Evolutionary conservation across 2,329 filamentous ascomycete species (phyloP).

Genomic region (Aspergillus sp.): DNA sequence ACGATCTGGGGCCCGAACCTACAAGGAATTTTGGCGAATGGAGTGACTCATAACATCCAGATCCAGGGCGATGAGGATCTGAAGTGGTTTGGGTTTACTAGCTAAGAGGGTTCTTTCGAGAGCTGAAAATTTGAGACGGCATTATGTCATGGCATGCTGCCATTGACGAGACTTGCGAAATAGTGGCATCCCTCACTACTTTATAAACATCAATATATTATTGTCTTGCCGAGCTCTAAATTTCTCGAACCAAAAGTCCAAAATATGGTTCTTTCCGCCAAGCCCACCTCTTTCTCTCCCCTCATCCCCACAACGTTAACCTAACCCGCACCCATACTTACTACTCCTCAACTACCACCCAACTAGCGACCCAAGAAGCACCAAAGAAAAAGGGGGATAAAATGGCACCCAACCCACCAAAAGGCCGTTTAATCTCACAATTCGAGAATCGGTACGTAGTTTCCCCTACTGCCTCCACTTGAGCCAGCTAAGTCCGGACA

Average conservation of each 20-base stretch:
- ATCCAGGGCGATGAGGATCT: slow-evolving; percentile 24
- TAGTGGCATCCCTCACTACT: no score
- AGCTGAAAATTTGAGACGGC: no score
- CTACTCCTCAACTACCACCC: background rate
- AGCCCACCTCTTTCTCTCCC: no score
- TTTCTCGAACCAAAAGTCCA: no score
- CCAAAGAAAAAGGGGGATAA: no score
- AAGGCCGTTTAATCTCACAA: slow-evolving; percentile 6
- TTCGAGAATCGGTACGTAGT: slow-evolving; percentile 1
- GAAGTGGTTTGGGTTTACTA: slow-evolving; percentile 26
- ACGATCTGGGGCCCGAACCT: slow-evolving; percentile 24
- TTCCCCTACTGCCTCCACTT: background rate
- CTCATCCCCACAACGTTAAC: background rate
- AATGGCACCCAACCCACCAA: slow-evolving; percentile 71
- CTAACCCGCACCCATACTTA: background rate
- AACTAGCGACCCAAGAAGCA: no score
- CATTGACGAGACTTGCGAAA: no score
- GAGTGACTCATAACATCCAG: slow-evolving; percentile 22
- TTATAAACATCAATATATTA: no score
- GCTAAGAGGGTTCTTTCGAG: background rate
- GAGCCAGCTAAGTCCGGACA: background rate
- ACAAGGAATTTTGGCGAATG: slow-evolving; percentile 24
- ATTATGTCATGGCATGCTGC: no score
- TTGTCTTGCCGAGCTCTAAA: no score
- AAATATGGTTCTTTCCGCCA: no score